Conservation (phyloP, 306 rosid species). For the Vigna radiata region DNA sequence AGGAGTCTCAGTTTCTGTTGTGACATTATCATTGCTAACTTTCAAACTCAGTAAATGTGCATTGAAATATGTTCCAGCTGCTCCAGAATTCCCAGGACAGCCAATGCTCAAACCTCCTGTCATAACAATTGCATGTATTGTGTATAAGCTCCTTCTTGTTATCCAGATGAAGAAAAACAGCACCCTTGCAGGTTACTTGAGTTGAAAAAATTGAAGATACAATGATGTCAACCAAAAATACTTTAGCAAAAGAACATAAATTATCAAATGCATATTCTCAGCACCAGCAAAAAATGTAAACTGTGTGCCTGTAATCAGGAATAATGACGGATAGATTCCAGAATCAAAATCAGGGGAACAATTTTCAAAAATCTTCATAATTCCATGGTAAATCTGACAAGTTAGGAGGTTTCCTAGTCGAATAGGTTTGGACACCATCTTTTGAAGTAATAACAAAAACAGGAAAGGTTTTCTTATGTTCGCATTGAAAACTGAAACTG, state of each 20-base stretch:
- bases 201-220: constrained; percentile 24
- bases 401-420: not conserved
- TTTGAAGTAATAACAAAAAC: constrained; percentile 17
- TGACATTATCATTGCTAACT: constrained; percentile 92
- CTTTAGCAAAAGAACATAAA: constrained; percentile 28
- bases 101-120: constrained; percentile 95
- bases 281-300: constrained; percentile 28
- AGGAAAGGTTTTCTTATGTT: not conserved
- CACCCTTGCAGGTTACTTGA: constrained; percentile 26
- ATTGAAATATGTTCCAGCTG: constrained; percentile 97
- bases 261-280: constrained; percentile 23
- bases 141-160: constrained; percentile 32
- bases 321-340: constrained; percentile 19
- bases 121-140: constrained; percentile 47
- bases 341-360: constrained; percentile 24
- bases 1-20: constrained; percentile 98
- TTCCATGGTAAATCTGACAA: not conserved
- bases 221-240: constrained; percentile 32
- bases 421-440: constrained; percentile 6
- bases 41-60: constrained; percentile 85
- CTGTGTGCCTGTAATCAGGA: not conserved
- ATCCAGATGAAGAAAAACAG: constrained; percentile 17
- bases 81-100: constrained; percentile 93
- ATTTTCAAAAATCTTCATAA: not conserved
- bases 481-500: constrained; percentile 29